These are phyloP conservation scores for Elaeis oleifera DNA, from an alignment of 202 grass and related monocot genomes.

Conservation along the genomic window DNA sequence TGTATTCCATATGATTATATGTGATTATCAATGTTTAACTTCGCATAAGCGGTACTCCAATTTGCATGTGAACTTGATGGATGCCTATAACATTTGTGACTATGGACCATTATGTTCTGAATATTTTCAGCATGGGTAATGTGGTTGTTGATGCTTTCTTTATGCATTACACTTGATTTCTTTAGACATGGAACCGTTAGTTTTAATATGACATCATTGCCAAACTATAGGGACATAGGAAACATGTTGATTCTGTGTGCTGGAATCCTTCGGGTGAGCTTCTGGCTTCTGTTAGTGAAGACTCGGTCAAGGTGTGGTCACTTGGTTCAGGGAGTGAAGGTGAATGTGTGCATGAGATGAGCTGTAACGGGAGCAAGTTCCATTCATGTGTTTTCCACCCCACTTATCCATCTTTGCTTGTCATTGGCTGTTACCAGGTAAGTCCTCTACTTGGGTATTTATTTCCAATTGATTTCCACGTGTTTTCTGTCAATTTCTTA, in stretches of 20 bases:
- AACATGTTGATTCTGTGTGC: constrained; percentile 72
- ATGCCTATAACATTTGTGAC: too few species aligned
- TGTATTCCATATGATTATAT: too few species aligned
- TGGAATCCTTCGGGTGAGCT: constrained; percentile 82
- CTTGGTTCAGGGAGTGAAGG: constrained; percentile 58
- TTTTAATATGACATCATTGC: constrained; percentile 13
- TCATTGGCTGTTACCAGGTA: constrained; percentile 94
- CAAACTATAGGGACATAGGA: constrained; percentile 65
- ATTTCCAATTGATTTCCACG: neutral
- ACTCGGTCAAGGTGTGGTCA: constrained; percentile 80
- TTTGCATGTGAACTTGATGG: too few species aligned
- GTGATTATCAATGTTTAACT: too few species aligned
- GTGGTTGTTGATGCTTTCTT: too few species aligned
- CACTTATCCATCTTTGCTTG: constrained; percentile 48
- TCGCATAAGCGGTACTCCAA: too few species aligned
- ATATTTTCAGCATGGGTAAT: too few species aligned
- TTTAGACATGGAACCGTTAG: neutral
- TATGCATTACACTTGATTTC: too few species aligned
- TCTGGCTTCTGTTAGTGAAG: constrained; percentile 94
- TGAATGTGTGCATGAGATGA: constrained; percentile 77
- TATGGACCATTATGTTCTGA: too few species aligned
- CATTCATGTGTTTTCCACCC: constrained; percentile 97
- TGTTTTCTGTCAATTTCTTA: neutral
- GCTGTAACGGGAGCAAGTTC: constrained; percentile 76
- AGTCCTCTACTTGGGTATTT: constrained; percentile 7